phyloP scores from a whole-genome alignment of 257 asterid genomes.

The Salvia rosmarinus region DNA sequence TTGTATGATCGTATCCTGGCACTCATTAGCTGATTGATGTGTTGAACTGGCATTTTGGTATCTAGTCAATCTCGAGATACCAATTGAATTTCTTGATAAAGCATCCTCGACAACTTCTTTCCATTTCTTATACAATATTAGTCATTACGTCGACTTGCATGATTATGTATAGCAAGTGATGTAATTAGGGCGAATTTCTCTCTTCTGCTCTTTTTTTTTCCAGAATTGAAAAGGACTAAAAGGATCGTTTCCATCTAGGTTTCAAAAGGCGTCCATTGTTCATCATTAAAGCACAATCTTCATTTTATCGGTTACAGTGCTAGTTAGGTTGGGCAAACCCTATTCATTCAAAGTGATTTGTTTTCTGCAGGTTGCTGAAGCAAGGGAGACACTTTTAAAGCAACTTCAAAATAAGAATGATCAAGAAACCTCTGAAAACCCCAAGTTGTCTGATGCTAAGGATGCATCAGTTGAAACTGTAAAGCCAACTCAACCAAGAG shows the following conservation, averaged over 20 bases:
- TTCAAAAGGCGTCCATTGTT: neutral
- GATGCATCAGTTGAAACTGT: constrained; percentile 32
- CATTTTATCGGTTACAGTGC: neutral
- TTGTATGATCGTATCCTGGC: no score
- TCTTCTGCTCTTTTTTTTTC: neutral
- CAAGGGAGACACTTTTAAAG: constrained; percentile 65
- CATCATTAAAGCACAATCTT: neutral
- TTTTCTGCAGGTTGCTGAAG: constrained; percentile 57
- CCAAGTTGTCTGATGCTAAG: constrained; percentile 37
- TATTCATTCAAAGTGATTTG: constrained; percentile 18
- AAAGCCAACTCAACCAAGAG: constrained; percentile 34
- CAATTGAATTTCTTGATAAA: neutral
- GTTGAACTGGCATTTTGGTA: neutral
- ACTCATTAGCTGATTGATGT: no score
- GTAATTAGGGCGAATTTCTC: neutral
- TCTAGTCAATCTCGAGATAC: neutral
- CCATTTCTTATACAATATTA: neutral
- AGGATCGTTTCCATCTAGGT: neutral
- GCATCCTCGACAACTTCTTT: neutral
- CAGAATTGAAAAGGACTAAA: no score
- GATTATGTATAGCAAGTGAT: neutral
- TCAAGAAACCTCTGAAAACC: constrained; percentile 42
- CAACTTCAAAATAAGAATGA: constrained; percentile 51
- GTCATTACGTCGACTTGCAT: neutral
- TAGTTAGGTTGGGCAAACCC: neutral